Evolutionary conservation across 805 yeast genomes (phyloP).

Genomic region (Ogataea siamensis): DNA sequence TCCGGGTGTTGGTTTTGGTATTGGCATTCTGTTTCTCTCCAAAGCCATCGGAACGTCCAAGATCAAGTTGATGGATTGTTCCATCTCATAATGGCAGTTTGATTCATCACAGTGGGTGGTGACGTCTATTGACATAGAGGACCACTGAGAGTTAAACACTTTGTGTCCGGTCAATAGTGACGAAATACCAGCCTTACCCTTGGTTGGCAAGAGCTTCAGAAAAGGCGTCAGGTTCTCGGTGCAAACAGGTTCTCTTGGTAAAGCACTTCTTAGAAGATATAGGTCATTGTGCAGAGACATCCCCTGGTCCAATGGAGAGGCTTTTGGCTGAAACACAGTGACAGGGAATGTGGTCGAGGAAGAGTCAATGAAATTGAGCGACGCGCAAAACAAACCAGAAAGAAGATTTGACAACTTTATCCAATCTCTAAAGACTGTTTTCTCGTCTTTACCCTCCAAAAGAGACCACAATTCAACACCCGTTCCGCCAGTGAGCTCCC

Average conservation of each 20-base stretch:
- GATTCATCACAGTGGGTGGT: conserved; percentile 47
- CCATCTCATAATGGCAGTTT: conserved; percentile 52
- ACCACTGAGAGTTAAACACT: conserved; percentile 91
- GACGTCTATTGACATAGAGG: conserved; percentile 85
- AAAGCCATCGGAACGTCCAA: conserved; percentile 66
- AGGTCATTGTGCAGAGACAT: conserved; percentile 39
- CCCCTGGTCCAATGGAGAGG: conserved; percentile 19
- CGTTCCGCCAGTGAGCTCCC: conserved; percentile 79
- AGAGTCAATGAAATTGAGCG: conserved; percentile 82
- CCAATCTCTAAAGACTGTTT: conserved; percentile 68
- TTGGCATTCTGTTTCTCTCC: conserved; percentile 62
- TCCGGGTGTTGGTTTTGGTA: conserved; percentile 78
- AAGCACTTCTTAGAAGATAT: conserved; percentile 72
- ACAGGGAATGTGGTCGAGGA: conserved; percentile 72
- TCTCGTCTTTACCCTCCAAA: conserved; percentile 59
- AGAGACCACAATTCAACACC: conserved; percentile 94
- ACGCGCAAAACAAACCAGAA: conserved; percentile 93
- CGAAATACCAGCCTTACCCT: conserved; percentile 86
- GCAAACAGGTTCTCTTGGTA: conserved; percentile 94
- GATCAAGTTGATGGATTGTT: conserved; percentile 68
- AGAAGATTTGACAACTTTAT: conserved; percentile 64
- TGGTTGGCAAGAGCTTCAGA: conserved; percentile 83
- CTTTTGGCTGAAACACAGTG: conserved; percentile 35
- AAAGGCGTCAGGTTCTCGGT: conserved; percentile 97
- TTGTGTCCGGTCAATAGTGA: conserved; percentile 86